These are phyloP conservation scores for Annulohypoxylon maeteangense DNA, from an alignment of 495 filamentous ascomycete genomes.

Conservation along the genomic window DNA sequence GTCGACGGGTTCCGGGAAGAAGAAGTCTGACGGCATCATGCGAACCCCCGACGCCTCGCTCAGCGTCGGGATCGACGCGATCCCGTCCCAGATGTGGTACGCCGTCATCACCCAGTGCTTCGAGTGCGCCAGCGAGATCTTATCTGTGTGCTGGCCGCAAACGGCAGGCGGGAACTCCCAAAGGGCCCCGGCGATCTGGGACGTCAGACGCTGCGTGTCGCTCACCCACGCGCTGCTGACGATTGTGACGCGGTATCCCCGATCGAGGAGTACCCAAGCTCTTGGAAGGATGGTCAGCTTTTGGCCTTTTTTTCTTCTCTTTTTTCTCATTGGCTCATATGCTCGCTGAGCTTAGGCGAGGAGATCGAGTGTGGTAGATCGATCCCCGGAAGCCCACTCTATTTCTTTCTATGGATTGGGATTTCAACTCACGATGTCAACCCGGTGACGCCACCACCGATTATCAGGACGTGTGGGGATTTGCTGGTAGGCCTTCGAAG, in stretches of 20 bases:
- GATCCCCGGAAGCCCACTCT: background rate
- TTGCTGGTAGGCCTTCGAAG: slow-evolving; percentile 41
- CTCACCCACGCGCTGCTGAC: slow-evolving; percentile 58
- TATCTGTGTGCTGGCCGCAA: slow-evolving; percentile 60
- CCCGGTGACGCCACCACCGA: slow-evolving; percentile 61
- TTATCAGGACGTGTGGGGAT: slow-evolving; percentile 54
- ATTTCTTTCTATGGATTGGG: background rate
- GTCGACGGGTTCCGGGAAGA: slow-evolving; percentile 52
- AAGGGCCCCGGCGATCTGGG: slow-evolving; percentile 62
- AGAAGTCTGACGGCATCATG: slow-evolving; percentile 56
- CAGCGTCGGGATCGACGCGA: slow-evolving; percentile 49
- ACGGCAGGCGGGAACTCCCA: slow-evolving; percentile 63
- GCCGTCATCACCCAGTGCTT: slow-evolving; percentile 59
- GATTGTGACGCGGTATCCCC: slow-evolving; percentile 61
- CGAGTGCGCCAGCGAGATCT: slow-evolving; percentile 52
- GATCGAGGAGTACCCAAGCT: slow-evolving; percentile 61
- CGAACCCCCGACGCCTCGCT: slow-evolving; percentile 53
- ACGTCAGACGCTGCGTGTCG: slow-evolving; percentile 56
- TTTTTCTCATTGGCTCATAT: background rate
- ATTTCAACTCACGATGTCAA: slow-evolving; percentile 48
- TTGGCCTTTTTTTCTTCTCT: background rate
- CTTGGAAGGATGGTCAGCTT: slow-evolving; percentile 33
- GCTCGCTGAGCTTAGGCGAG: background rate
- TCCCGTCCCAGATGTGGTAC: slow-evolving; percentile 56
- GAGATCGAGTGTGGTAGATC: background rate